Evolutionary conservation across 495 filamentous ascomycete genomes (phyloP).

Genomic region (Podospora didyma): DNA sequence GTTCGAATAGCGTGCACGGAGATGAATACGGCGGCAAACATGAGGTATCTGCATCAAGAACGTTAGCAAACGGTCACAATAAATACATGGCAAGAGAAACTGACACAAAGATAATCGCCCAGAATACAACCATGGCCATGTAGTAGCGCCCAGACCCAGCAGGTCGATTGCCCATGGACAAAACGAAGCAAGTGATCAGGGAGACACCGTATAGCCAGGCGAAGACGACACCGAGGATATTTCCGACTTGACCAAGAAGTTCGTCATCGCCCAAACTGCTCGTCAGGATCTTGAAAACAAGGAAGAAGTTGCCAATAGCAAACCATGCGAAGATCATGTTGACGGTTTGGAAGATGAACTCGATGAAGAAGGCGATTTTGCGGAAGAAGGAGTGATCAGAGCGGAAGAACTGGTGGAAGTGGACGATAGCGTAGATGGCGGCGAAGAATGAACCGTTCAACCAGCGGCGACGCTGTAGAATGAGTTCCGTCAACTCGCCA

Average conservation of each 20-base stretch:
- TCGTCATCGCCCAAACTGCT: conserved; percentile 65
- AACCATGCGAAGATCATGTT: conserved; percentile 99
- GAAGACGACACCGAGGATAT: conserved; percentile 81
- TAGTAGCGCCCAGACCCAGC: conserved; percentile 90
- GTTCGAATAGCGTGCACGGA: conserved; percentile 78
- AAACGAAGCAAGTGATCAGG: conserved; percentile 89
- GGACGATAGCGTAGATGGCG: conserved; percentile 88
- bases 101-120: conserved; percentile 89
- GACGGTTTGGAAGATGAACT: conserved; percentile 90
- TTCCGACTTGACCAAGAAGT: conserved; percentile 70
- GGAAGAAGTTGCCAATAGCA: conserved; percentile 98
- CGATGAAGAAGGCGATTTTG: conserved; percentile 84
- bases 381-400: conserved; percentile 83
- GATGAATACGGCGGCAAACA: conserved; percentile 94
- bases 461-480: conserved; percentile 94
- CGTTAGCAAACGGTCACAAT: conserved; percentile 17
- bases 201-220: conserved; percentile 94
- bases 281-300: conserved; percentile 97
- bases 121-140: conserved; percentile 96
- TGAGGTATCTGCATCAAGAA: conserved; percentile 61
- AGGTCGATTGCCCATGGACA: conserved; percentile 94
- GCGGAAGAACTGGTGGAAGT: conserved; percentile 92
- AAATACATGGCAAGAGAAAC: conserved; percentile 23
- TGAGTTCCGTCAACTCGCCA: conserved; percentile 88
- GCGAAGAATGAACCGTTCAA: conserved; percentile 99